These are phyloP conservation scores for Diophrys sp. DNA, from an alignment of 73 alveolate species.

Conservation along the genomic window DNA sequence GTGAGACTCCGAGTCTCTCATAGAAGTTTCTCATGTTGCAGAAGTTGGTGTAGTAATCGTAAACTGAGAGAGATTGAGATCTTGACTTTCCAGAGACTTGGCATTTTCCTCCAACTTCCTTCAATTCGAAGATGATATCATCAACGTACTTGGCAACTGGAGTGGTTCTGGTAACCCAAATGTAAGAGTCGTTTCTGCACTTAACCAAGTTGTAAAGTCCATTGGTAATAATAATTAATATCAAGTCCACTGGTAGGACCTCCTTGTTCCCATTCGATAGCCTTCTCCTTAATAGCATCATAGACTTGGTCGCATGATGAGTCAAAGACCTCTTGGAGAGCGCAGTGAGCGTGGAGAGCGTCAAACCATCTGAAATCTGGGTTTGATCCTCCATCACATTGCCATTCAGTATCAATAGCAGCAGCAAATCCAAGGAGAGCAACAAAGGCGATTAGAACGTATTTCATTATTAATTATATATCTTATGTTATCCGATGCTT, in stretches of 20 bases:
- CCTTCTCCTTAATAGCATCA: not conserved
- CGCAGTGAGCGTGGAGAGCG: not conserved
- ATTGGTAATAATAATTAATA: not conserved
- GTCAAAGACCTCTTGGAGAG: not conserved
- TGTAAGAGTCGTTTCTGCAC: not conserved
- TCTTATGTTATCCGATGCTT: too few species aligned
- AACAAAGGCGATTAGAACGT: not conserved
- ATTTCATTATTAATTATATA: slow-evolving; percentile 9
- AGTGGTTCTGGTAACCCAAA: slow-evolving; percentile 20
- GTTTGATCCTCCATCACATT: not conserved
- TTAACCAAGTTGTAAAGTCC: not conserved
- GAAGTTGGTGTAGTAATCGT: slow-evolving; percentile 17
- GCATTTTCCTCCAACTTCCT: not conserved
- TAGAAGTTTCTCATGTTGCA: slow-evolving; percentile 12
- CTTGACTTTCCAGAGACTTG: not conserved
- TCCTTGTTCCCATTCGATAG: not conserved
- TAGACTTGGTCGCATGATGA: not conserved
- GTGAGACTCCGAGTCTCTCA: not conserved
- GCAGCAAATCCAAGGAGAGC: not conserved
- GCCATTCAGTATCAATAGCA: not conserved
- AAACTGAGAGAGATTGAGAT: slow-evolving; percentile 7
- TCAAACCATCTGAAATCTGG: not conserved
- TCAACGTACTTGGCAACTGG: slow-evolving; percentile 22
- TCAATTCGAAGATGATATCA: slow-evolving; percentile 9
- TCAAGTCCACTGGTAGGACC: not conserved